Percentiles rank a stretch among this genome's conserved stretches.
These are phyloP conservation scores for Colletotrichum echinochloae DNA, from an alignment of 2,329 filamentous ascomycete species.

Conservation along the genomic window DNA sequence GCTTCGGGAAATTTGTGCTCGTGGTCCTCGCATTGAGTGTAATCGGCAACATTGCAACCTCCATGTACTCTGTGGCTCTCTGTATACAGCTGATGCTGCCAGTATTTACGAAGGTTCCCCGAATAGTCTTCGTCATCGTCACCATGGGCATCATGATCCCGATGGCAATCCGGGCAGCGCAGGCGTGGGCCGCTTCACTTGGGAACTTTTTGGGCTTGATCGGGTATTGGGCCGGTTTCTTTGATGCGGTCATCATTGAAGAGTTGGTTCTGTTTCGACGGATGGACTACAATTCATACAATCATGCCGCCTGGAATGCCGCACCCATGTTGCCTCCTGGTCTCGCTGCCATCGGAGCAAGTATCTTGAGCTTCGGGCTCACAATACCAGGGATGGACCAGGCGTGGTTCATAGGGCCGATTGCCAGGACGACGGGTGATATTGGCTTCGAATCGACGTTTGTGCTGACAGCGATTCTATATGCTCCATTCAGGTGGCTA, in stretches of 20 bases:
- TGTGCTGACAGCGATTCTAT: constrained; percentile 54
- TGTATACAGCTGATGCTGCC: constrained; percentile 55
- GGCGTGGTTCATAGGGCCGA: constrained; percentile 57
- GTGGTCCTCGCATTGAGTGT: constrained; percentile 53
- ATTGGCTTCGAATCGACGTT: constrained; percentile 60
- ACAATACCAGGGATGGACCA: constrained; percentile 58
- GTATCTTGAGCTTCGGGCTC: constrained; percentile 55
- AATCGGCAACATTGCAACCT: constrained; percentile 53
- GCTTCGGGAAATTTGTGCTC: constrained; percentile 53
- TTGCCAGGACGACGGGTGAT: constrained; percentile 57
- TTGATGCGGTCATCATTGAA: constrained; percentile 54
- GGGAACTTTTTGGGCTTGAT: constrained; percentile 59
- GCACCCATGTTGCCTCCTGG: constrained; percentile 56
- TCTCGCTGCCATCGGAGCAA: constrained; percentile 58
- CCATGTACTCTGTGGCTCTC: constrained; percentile 54
- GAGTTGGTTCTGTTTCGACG: constrained; percentile 58
- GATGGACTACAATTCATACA: constrained; percentile 55
- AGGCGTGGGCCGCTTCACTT: constrained; percentile 55
- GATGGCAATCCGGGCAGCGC: constrained; percentile 54
- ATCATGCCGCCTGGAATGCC: constrained; percentile 59
- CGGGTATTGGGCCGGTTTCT: constrained; percentile 60
- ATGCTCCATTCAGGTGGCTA: constrained; percentile 53
- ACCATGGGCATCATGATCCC: constrained; percentile 56
- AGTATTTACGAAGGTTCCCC: constrained; percentile 53
- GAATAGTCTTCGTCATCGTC: constrained; percentile 55